Percentiles rank a stretch among this genome's conserved stretches.
Evolutionary conservation across 2,329 filamentous ascomycete genomes (phyloP).

Genomic region (Aspergillus fumigatiaffinis): DNA sequence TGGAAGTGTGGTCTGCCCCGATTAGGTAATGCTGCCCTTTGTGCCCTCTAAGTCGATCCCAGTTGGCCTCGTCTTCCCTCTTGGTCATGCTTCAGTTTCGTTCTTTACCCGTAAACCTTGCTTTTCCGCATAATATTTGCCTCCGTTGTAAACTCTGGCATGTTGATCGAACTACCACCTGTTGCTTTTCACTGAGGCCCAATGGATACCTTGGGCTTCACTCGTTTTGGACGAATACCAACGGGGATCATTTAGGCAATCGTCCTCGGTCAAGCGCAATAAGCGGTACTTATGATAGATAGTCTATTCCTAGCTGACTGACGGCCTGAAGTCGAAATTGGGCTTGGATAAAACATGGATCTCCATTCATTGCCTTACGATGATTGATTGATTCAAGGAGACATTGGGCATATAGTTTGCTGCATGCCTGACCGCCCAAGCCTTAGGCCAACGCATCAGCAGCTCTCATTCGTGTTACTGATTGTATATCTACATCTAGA

Average conservation of each 20-base stretch:
- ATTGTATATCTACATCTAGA: neutral
- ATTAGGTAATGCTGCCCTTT: neutral
- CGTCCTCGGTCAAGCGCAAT: neutral
- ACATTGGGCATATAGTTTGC: conserved; percentile 26
- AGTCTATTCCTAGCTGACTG: neutral
- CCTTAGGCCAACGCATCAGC: conserved; percentile 12
- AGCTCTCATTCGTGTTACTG: conserved; percentile 1
- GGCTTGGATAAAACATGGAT: conserved; percentile 15
- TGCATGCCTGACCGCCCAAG: conserved; percentile 26
- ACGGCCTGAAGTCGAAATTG: conserved; percentile 14
- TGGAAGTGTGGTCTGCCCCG: neutral
- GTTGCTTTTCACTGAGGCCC: neutral
- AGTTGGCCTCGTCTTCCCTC: neutral
- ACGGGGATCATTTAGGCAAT: neutral
- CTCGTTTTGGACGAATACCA: neutral
- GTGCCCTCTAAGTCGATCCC: neutral
- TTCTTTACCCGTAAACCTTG: neutral
- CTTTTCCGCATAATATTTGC: neutral
- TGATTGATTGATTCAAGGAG: conserved; percentile 11
- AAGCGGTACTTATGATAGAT: neutral
- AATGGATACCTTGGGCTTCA: neutral
- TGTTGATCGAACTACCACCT: neutral
- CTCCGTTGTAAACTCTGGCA: neutral
- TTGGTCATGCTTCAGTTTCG: neutral
- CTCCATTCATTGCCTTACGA: conserved; percentile 10